phyloP scores from a whole-genome alignment of 2,329 filamentous ascomycete genomes.

The Colletotrichum truncatum region DNA sequence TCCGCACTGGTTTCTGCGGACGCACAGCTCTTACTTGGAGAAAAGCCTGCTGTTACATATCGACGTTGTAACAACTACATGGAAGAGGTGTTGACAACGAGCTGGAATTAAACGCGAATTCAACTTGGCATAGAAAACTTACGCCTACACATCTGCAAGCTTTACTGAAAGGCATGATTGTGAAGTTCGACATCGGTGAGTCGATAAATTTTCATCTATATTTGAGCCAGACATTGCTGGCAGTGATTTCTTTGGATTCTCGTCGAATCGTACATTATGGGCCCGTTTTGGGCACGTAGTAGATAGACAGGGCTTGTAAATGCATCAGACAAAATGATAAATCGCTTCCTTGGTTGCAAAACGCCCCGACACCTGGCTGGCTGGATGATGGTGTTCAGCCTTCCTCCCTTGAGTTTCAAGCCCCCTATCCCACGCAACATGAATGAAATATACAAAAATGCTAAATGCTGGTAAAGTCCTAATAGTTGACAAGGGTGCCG shows the following conservation, averaged over 20 bases:
- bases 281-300: background rate
- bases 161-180: too few species aligned
- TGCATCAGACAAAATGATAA: slow-evolving; percentile 10
- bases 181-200: too few species aligned
- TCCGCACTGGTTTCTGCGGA: too few species aligned
- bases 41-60: too few species aligned
- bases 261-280: slow-evolving; percentile 22
- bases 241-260: slow-evolving; percentile 4
- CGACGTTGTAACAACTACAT: too few species aligned
- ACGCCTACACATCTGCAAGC: too few species aligned
- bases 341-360: slow-evolving; percentile 20
- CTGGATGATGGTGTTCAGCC: background rate
- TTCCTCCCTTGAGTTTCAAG: background rate
- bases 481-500: background rate
- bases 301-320: background rate
- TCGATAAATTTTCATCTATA: background rate
- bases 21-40: too few species aligned
- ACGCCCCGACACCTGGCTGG: slow-evolving; percentile 22
- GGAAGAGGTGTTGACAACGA: too few species aligned
- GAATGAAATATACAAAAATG: background rate
- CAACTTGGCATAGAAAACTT: too few species aligned
- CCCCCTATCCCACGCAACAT: background rate
- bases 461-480: background rate
- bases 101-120: too few species aligned
- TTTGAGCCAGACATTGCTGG: background rate